Conservation (phyloP, 805 yeast genomes). For the Candida ficus region DNA sequence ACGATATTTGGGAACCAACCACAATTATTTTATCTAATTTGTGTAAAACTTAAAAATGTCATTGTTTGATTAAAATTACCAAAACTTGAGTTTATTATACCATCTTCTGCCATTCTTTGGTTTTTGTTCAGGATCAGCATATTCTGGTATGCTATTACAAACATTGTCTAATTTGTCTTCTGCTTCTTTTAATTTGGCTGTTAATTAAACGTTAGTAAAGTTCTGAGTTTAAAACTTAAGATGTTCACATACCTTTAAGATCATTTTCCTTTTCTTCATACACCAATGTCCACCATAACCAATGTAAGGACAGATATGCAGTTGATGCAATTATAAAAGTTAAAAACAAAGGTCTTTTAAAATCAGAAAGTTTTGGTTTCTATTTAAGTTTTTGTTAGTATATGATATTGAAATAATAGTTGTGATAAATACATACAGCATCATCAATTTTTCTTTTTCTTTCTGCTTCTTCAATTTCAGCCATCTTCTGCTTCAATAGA, state of each 20-base stretch:
- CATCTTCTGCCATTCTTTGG: neutral
- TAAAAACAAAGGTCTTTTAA: constrained; percentile 20
- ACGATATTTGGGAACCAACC: too few relatives aligned
- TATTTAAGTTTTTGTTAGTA: constrained; percentile 1
- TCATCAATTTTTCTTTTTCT: constrained; percentile 10
- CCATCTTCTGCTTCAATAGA: constrained; percentile 18
- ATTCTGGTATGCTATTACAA: neutral
- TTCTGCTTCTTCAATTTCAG: constrained; percentile 17
- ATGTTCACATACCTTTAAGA: constrained; percentile 16
- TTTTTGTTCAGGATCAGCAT: neutral
- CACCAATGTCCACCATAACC: constrained; percentile 24
- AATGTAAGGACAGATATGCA: constrained; percentile 19
- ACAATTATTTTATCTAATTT: neutral
- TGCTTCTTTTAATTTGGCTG: constrained; percentile 9
- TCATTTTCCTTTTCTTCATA: constrained; percentile 18
- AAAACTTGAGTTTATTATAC: constrained; percentile 3
- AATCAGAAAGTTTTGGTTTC: constrained; percentile 24
- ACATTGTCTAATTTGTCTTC: constrained; percentile 11
- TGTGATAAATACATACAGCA: constrained; percentile 10
- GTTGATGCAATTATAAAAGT: constrained; percentile 22
- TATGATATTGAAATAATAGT: neutral
- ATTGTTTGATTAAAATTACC: neutral
- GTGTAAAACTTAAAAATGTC: neutral
- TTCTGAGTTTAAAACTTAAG: neutral
- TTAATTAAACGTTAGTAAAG: constrained; percentile 6